A percentile compares a stretch with the other conserved stretches of the same genome.
These are phyloP conservation scores for Diaporthe amygdali DNA, from an alignment of 2,329 filamentous ascomycete species.

Conservation along the genomic window DNA sequence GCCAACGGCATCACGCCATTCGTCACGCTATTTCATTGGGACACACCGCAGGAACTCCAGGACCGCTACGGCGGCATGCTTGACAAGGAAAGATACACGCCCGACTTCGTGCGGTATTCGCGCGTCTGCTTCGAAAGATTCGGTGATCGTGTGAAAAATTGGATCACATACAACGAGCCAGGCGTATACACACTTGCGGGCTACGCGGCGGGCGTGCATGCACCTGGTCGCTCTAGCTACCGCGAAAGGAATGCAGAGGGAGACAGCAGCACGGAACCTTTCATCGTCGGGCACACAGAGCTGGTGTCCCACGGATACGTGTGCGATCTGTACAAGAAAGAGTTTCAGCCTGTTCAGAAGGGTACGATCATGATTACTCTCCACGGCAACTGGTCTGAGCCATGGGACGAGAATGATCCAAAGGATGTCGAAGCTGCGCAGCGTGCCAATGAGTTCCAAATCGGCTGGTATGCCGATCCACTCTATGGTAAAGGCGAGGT, in stretches of 20 bases:
- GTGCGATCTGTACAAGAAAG: constrained; percentile 43
- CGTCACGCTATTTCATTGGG: constrained; percentile 70
- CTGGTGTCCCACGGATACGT: constrained; percentile 44
- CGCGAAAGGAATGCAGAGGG: constrained; percentile 37
- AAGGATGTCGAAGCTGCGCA: constrained; percentile 43
- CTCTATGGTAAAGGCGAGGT: constrained; percentile 42
- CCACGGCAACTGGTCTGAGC: constrained; percentile 47
- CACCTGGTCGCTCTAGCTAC: constrained; percentile 36
- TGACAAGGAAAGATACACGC: constrained; percentile 66
- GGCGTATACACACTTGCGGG: constrained; percentile 40
- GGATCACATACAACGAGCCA: constrained; percentile 51
- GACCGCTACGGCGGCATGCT: constrained; percentile 65
- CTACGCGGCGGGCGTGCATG: constrained; percentile 41
- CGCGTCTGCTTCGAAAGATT: constrained; percentile 63
- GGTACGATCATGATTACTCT: constrained; percentile 47
- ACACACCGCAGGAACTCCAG: constrained; percentile 63
- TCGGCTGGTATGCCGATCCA: constrained; percentile 47
- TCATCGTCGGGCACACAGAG: constrained; percentile 45
- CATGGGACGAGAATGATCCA: constrained; percentile 42
- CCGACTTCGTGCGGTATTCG: constrained; percentile 64
- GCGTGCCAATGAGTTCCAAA: constrained; percentile 46
- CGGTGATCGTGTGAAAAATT: constrained; percentile 63
- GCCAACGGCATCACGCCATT: constrained; percentile 64
- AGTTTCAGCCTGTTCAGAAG: constrained; percentile 42
- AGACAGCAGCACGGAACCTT: constrained; percentile 41